A percentile compares a stretch with the other conserved stretches of the same genome.
These are phyloP conservation scores for Fusarium denticulatum DNA, from an alignment of 2,329 filamentous ascomycete genomes.

Conservation along the genomic window DNA sequence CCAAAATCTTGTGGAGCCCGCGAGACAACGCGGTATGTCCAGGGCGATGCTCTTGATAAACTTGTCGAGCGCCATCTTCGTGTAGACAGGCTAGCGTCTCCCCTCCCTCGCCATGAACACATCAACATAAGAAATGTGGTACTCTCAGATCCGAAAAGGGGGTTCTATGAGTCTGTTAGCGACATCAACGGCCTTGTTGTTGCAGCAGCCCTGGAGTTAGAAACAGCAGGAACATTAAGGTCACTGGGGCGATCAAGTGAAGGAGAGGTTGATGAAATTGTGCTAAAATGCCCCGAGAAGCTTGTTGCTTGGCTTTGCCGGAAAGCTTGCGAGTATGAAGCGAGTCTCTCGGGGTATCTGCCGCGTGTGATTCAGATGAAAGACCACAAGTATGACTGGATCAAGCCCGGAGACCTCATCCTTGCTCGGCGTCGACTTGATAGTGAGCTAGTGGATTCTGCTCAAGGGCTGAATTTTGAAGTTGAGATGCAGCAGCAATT, in stretches of 20 bases:
- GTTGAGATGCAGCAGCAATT: not conserved
- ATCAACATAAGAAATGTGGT: slow-evolving; percentile 36
- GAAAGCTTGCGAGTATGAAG: slow-evolving; percentile 42
- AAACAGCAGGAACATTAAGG: slow-evolving; percentile 22
- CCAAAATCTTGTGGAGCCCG: slow-evolving; percentile 13
- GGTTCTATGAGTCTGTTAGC: slow-evolving; percentile 41
- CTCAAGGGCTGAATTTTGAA: slow-evolving; percentile 9
- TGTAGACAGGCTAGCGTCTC: slow-evolving; percentile 10
- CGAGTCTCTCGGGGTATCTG: slow-evolving; percentile 34
- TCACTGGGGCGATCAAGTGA: slow-evolving; percentile 9
- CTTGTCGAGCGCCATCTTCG: slow-evolving; percentile 27
- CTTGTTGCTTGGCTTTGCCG: slow-evolving; percentile 40
- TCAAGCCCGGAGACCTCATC: slow-evolving; percentile 30
- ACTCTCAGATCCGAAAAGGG: slow-evolving; percentile 5
- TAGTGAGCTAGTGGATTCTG: slow-evolving; percentile 10
- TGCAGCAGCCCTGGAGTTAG: slow-evolving; percentile 40
- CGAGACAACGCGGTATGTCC: slow-evolving; percentile 40
- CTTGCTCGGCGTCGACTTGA: slow-evolving; percentile 34
- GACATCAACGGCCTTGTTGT: slow-evolving; percentile 45
- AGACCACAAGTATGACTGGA: slow-evolving; percentile 43
- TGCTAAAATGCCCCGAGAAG: not conserved
- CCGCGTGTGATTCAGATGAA: slow-evolving; percentile 43
- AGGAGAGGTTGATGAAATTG: not conserved
- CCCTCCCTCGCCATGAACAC: slow-evolving; percentile 1
- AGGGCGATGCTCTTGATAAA: slow-evolving; percentile 33